Percentiles rank a stretch among this genome's conserved stretches.
phyloP scores from a whole-genome alignment of 2,329 filamentous ascomycete species.

The Stagonosporopsis tanaceti region DNA sequence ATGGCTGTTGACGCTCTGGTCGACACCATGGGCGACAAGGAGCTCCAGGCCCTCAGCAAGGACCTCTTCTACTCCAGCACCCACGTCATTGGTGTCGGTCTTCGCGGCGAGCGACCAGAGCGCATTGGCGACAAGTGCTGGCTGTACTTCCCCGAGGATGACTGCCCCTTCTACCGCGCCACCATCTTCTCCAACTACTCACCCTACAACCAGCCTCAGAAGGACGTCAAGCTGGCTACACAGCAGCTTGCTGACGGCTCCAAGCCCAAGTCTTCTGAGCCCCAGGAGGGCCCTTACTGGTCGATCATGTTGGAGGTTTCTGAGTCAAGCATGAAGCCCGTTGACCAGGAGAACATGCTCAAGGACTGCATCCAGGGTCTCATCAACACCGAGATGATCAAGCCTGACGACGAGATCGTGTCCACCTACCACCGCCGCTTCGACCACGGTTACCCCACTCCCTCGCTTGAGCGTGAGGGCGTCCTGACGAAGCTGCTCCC shows the following conservation, averaged over 20 bases:
- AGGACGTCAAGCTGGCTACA: slow-evolving; percentile 84
- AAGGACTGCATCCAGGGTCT: slow-evolving; percentile 94
- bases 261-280: slow-evolving; percentile 74
- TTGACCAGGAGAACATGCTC: slow-evolving; percentile 84
- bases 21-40: slow-evolving; percentile 85
- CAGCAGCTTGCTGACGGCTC: slow-evolving; percentile 85
- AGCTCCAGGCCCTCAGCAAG: slow-evolving; percentile 84
- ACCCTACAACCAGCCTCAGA: slow-evolving; percentile 92
- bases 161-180: slow-evolving; percentile 99
- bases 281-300: slow-evolving; percentile 95
- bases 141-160: slow-evolving; percentile 98
- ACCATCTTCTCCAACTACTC: slow-evolving; percentile 99
- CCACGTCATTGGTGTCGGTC: slow-evolving; percentile 94
- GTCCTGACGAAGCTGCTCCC: slow-evolving; percentile 92
- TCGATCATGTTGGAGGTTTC: slow-evolving; percentile 99
- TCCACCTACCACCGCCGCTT: slow-evolving; percentile 98
- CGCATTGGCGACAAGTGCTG: slow-evolving; percentile 99
- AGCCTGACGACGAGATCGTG: slow-evolving; percentile 89
- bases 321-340: slow-evolving; percentile 93
- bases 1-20: slow-evolving; percentile 94
- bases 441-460: slow-evolving; percentile 97
- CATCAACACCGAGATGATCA: slow-evolving; percentile 97
- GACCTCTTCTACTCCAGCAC: slow-evolving; percentile 96
- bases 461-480: slow-evolving; percentile 91
- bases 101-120: slow-evolving; percentile 89